These are phyloP conservation scores for Trichoderma koningiopsis DNA, from an alignment of 2,329 filamentous ascomycete genomes.

Conservation along the genomic window DNA sequence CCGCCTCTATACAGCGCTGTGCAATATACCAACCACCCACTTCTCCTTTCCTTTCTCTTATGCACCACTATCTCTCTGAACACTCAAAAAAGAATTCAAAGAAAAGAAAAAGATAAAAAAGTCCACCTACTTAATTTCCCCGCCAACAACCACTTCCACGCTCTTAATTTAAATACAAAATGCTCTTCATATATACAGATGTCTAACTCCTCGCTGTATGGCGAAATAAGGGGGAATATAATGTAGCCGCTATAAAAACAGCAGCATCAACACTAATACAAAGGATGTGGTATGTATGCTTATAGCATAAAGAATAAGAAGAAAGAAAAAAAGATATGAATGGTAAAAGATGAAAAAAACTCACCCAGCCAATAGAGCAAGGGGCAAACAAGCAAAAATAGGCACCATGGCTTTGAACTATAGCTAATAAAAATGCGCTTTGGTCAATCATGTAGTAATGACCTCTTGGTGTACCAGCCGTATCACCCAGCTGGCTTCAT, in stretches of 20 bases:
- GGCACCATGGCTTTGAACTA: neutral
- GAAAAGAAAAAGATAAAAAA: neutral
- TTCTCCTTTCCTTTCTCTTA: neutral
- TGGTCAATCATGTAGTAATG: conserved; percentile 38
- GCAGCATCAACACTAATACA: neutral
- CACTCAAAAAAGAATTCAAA: neutral
- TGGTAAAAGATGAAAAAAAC: neutral
- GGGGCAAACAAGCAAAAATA: neutral
- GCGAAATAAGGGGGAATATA: conserved; percentile 14
- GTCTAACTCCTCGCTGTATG: conserved; percentile 18
- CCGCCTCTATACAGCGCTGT: neutral
- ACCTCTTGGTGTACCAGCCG: conserved; percentile 61
- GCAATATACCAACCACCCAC: neutral
- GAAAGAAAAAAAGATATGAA: neutral
- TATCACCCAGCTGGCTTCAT: conserved; percentile 59
- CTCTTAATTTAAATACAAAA: conserved; percentile 12
- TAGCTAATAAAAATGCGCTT: neutral
- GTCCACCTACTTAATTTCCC: neutral
- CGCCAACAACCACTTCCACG: neutral
- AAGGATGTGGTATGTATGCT: conserved; percentile 14
- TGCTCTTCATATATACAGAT: conserved; percentile 10
- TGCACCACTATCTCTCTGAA: neutral
- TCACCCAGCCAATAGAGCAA: neutral
- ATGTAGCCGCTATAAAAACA: conserved; percentile 7
- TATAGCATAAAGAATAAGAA: neutral